Conservation (phyloP, 1,284 basidiomycete species). For the Gymnopus androsaceus region DNA sequence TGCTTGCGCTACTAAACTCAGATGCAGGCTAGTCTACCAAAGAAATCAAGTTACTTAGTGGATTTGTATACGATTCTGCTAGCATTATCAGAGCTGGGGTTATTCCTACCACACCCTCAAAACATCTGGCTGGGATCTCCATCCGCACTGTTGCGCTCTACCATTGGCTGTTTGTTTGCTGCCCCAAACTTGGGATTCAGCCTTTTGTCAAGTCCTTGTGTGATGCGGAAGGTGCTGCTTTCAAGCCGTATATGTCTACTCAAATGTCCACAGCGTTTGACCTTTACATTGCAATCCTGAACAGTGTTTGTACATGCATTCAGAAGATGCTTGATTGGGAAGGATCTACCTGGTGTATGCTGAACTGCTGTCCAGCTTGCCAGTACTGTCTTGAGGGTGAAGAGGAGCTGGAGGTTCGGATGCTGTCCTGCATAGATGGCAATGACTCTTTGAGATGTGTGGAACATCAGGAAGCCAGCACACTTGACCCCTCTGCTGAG, state of each 20-base stretch:
- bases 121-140: too few relatives aligned
- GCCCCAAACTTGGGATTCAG: too few relatives aligned
- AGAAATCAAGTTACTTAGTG: too few relatives aligned
- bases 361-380: not conserved
- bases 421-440: not conserved
- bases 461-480: not conserved
- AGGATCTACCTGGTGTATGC: not conserved
- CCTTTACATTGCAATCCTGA: not conserved
- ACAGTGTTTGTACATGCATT: constrained; percentile 8
- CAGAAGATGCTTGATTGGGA: not conserved
- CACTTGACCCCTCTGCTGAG: not conserved
- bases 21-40: too few relatives aligned
- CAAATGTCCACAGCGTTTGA: constrained; percentile 1
- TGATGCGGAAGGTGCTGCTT: not conserved
- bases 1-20: too few relatives aligned
- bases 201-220: too few relatives aligned
- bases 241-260: not conserved
- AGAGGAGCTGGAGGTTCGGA: not conserved
- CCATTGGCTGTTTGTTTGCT: too few relatives aligned
- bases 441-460: not conserved
- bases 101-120: too few relatives aligned
- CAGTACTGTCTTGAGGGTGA: not conserved
- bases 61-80: too few relatives aligned
- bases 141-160: too few relatives aligned
- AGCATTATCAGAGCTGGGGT: too few relatives aligned